Evolutionary conservation across 768 basidiomycete genomes (phyloP), one percentile per base, ranked within the genome.

Genomic region (Lentinula guzmanii): DNA sequence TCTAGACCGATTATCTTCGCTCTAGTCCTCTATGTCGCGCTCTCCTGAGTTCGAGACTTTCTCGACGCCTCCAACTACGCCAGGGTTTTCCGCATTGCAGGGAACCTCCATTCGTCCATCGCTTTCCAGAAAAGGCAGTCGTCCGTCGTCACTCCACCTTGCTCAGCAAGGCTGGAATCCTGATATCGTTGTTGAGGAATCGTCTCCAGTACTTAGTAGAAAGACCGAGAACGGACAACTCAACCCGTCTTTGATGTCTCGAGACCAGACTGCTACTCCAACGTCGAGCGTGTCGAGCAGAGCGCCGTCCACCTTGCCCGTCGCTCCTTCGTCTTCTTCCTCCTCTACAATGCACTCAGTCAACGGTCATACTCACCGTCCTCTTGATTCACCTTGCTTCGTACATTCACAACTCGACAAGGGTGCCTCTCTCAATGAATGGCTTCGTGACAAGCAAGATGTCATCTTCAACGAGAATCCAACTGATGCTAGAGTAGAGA

Each of bases 341-440:
- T 59, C 58, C 15, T 59, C 58, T 50, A 39, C 31, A 34, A 62
- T 60, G 62, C 61, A 63, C 57, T 61, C 62, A 59, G 61, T 60
- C 66, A 62, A 66, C 39, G 52, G 68, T 67, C 67, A 63, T 54
- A 65, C 64, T 52, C 63, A 74, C 24, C 73, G 76, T 57, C 69
- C 78, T 21, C 74, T 79, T 66, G 76, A 80, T 50, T 94, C 92
- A 0, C 95, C 95, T 9, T 97, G 93, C 70, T 96, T 95, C 73
- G 87, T 98, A 41, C 95, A 98, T 76, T 94, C 91, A 0, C 85
- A 91, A 65, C 88, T 98, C 52, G 91, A 96, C 72, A 87, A 89
- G 68, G 86, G 85, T 45, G 87, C 86, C 4, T 87, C 90, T 8
- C 78, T 94, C 48, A 82, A 85, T 41, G 90, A 91, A 63, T 93